Evolutionary conservation across 2,329 filamentous ascomycete species (phyloP).

Genomic region (Fusarium sp.): DNA sequence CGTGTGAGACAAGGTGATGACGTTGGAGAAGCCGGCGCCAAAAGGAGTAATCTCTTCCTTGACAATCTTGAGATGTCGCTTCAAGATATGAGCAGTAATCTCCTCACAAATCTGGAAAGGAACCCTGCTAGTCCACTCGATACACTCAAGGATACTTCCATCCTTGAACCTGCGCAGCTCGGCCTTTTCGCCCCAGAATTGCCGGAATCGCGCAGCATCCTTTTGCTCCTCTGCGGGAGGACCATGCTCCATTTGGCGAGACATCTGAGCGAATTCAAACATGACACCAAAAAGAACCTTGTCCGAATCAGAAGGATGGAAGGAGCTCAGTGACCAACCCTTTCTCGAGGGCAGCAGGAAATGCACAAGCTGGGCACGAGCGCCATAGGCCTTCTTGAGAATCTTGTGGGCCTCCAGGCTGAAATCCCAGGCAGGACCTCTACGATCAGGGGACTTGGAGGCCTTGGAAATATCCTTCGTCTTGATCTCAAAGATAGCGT

Average conservation of each 20-base stretch:
- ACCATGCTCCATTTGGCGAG: conserved; percentile 86
- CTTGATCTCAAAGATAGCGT: conserved; percentile 56
- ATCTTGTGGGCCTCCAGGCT: conserved; percentile 70
- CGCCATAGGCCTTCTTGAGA: conserved; percentile 77
- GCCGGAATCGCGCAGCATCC: conserved; percentile 82
- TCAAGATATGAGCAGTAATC: conserved; percentile 78
- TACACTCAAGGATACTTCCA: conserved; percentile 90
- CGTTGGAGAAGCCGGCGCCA: conserved; percentile 61
- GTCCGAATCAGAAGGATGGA: conserved; percentile 38
- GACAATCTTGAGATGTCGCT: conserved; percentile 72
- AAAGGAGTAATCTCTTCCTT: conserved; percentile 64
- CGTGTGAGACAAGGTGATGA: conserved; percentile 58
- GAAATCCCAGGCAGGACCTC: conserved; percentile 57
- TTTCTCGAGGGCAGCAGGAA: conserved; percentile 55
- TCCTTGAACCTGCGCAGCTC: conserved; percentile 96
- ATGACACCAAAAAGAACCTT: conserved; percentile 73
- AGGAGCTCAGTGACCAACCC: conserved; percentile 45
- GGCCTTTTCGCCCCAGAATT: conserved; percentile 95
- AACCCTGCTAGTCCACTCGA: conserved; percentile 80
- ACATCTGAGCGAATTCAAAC: conserved; percentile 77
- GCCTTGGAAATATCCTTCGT: conserved; percentile 43
- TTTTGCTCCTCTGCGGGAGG: conserved; percentile 87
- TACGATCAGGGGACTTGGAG: conserved; percentile 51
- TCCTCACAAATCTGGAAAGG: conserved; percentile 78
- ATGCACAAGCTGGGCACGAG: conserved; percentile 77